Evolutionary conservation across 352 stramenopile species (phyloP).

Genomic region (Hyphochytrium catenoides): DNA sequence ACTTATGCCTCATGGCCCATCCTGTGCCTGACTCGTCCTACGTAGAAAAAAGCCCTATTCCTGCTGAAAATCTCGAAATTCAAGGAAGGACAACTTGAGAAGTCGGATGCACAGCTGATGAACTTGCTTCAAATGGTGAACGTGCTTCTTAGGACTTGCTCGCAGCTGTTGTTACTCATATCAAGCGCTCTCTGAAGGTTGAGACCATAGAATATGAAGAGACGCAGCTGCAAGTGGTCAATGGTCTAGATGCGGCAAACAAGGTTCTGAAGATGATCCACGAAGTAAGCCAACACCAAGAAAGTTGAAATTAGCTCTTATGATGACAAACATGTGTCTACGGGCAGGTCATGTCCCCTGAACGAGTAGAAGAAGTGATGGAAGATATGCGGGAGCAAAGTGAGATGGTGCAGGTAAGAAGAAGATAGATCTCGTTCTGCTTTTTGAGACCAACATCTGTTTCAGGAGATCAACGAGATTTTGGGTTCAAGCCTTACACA

Average conservation of each 20-base stretch:
- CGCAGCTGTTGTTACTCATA: slow-evolving; percentile 38
- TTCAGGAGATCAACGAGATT: slow-evolving; percentile 53
- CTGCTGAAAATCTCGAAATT: slow-evolving; percentile 73
- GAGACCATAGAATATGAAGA: slow-evolving; percentile 4
- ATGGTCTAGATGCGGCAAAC: slow-evolving; percentile 61
- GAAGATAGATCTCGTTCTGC: background rate
- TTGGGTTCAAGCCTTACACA: slow-evolving; percentile 41
- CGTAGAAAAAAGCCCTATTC: no score
- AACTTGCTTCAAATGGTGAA: slow-evolving; percentile 59
- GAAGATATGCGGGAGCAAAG: slow-evolving; percentile 64
- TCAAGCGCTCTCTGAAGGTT: slow-evolving; percentile 1
- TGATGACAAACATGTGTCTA: slow-evolving; percentile 1
- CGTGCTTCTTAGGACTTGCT: slow-evolving; percentile 60
- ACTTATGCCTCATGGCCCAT: no score
- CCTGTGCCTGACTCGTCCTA: no score
- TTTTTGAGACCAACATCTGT: background rate
- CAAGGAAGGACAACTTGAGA: slow-evolving; percentile 60
- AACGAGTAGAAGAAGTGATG: slow-evolving; percentile 59
- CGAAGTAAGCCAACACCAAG: slow-evolving; percentile 15
- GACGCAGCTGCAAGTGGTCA: slow-evolving; percentile 18
- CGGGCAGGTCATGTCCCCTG: background rate
- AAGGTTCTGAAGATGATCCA: slow-evolving; percentile 60
- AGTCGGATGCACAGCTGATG: slow-evolving; percentile 54
- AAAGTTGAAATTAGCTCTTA: background rate
- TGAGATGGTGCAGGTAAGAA: slow-evolving; percentile 13